Conservation (phyloP, 352 stramenopile genomes). For the Globisporangium yorkense region DNA sequence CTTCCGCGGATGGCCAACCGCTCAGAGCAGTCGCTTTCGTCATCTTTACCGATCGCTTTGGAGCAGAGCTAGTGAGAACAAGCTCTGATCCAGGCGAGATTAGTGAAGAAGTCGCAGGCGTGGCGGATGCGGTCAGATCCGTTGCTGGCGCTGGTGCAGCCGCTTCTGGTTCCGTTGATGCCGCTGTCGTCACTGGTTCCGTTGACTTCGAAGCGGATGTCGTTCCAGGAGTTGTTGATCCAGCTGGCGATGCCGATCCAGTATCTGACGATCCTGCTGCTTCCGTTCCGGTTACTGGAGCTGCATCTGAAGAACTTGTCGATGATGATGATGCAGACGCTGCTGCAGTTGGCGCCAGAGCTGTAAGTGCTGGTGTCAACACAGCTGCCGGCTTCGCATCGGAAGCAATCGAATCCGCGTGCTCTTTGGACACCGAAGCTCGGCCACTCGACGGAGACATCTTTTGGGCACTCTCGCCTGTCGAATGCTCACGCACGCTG, state of each 20-base stretch:
- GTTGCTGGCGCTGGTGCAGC: not conserved
- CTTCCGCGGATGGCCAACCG: slow-evolving; percentile 23
- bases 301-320: too few relatives aligned
- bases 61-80: not conserved
- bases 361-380: not conserved
- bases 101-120: not conserved
- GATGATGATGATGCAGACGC: too few relatives aligned
- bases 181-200: not conserved
- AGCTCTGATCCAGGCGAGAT: not conserved
- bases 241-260: not conserved
- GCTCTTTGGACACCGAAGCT: not conserved
- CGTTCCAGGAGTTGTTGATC: not conserved
- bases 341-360: too few relatives aligned
- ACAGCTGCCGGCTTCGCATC: not conserved
- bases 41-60: slow-evolving; percentile 18
- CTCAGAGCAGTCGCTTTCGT: slow-evolving; percentile 34
- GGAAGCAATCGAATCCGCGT: not conserved
- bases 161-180: not conserved
- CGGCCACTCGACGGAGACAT: not conserved
- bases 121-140: not conserved
- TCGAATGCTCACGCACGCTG: not conserved
- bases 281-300: too few relatives aligned
- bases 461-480: not conserved
- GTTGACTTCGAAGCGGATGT: not conserved
- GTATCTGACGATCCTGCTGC: too few relatives aligned